Evolutionary conservation across 805 yeast species (phyloP).

Genomic region (Zygosaccharomyces pseudorouxii): DNA sequence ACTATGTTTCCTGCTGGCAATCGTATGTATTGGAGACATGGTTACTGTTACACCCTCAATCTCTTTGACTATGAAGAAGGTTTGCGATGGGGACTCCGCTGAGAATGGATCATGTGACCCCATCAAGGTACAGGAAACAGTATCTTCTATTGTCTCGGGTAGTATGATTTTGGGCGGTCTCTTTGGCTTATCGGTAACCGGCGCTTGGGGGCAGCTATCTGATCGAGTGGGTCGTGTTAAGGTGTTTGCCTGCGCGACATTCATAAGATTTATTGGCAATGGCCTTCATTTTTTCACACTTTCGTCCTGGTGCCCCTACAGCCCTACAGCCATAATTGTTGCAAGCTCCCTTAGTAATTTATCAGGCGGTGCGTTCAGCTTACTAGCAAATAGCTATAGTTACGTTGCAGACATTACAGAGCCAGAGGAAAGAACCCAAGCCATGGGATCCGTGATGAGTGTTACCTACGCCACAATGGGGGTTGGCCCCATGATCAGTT

Average conservation of each 20-base stretch:
- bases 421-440: slow-evolving; percentile 51
- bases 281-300: slow-evolving; percentile 21
- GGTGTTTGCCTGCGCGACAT: slow-evolving; percentile 38
- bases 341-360: slow-evolving; percentile 44
- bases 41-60: slow-evolving; percentile 39
- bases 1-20: slow-evolving; percentile 41
- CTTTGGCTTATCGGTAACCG: slow-evolving; percentile 48
- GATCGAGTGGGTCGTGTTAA: slow-evolving; percentile 62
- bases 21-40: slow-evolving; percentile 41
- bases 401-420: slow-evolving; percentile 73
- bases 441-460: slow-evolving; percentile 57
- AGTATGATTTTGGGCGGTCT: slow-evolving; percentile 40
- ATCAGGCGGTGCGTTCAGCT: slow-evolving; percentile 60
- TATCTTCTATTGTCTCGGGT: slow-evolving; percentile 49
- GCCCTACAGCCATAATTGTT: slow-evolving; percentile 38
- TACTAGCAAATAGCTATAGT: slow-evolving; percentile 57
- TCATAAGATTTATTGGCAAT: slow-evolving; percentile 24
- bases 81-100: slow-evolving; percentile 36
- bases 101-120: slow-evolving; percentile 35
- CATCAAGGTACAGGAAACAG: slow-evolving; percentile 39
- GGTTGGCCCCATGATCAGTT: slow-evolving; percentile 59
- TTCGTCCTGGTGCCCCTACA: slow-evolving; percentile 38
- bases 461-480: slow-evolving; percentile 56
- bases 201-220: slow-evolving; percentile 58
- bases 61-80: slow-evolving; percentile 37